phyloP scores from a whole-genome alignment of 495 filamentous ascomycete genomes.

The Bathelium albidoporum region DNA sequence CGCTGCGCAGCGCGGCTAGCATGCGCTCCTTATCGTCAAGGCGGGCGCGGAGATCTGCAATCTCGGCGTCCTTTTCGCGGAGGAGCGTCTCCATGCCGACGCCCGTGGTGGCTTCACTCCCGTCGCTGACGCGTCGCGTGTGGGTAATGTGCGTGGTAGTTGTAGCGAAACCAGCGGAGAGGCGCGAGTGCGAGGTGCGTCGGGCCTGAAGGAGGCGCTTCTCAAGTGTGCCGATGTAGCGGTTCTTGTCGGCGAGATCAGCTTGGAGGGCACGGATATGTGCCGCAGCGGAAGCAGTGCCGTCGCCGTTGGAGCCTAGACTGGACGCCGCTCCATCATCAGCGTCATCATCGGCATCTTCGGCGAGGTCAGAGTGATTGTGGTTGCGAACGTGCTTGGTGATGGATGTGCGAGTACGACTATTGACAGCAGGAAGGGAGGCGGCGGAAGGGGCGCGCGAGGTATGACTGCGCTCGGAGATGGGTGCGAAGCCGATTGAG shows the following conservation, averaged over 20 bases:
- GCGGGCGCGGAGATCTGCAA: conserved; percentile 75
- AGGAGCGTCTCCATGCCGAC: conserved; percentile 56
- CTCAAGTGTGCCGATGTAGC: conserved; percentile 89
- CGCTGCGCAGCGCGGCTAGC: conserved; percentile 78
- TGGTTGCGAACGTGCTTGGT: not conserved
- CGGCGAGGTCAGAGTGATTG: conserved; percentile 11
- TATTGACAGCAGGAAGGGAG: not conserved
- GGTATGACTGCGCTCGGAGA: not conserved
- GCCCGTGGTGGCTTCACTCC: conserved; percentile 53
- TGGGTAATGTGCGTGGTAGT: conserved; percentile 21
- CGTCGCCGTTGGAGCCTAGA: conserved; percentile 74
- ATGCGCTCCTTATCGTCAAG: conserved; percentile 95
- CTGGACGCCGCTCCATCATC: conserved; percentile 65
- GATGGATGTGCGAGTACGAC: not conserved
- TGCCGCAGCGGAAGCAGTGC: conserved; percentile 65
- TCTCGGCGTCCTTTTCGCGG: conserved; percentile 88
- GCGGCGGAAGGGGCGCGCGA: not conserved
- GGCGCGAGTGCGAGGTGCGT: conserved; percentile 76
- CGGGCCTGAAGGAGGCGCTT: conserved; percentile 85
- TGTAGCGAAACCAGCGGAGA: conserved; percentile 56
- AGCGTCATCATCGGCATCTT: too few species aligned
- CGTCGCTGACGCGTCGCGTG: conserved; percentile 13
- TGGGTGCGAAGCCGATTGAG: not conserved
- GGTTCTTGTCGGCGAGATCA: conserved; percentile 90
- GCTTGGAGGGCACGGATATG: conserved; percentile 83